A percentile compares a stretch with the other conserved stretches of the same genome.
Conservation (phyloP, 2,329 filamentous ascomycete species). For the Elsinoe ampelina region DNA sequence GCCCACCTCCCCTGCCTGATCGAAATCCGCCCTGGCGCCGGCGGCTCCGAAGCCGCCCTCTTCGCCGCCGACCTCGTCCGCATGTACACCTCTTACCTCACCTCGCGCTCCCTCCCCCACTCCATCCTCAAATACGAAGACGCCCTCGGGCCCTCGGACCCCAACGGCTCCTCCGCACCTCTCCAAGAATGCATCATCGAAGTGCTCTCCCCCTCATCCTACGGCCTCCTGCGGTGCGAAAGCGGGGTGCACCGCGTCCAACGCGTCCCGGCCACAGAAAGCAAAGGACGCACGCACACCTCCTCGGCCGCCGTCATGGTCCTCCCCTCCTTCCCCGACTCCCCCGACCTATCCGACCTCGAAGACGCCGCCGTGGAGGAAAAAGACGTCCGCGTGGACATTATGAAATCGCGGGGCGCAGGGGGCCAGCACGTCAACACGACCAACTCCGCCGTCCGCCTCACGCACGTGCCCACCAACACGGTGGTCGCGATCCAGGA, state of each 20-base stretch:
- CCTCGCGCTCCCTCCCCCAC: conserved; percentile 54
- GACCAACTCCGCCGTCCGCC: conserved; percentile 86
- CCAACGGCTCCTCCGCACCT: conserved; percentile 53
- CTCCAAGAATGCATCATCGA: conserved; percentile 84
- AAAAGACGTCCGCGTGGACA: conserved; percentile 71
- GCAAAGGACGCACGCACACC: conserved; percentile 84
- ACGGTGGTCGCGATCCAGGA: conserved; percentile 90
- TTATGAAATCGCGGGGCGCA: conserved; percentile 84
- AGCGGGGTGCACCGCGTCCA: conserved; percentile 94
- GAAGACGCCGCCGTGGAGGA: conserved; percentile 88
- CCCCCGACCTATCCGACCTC: conserved; percentile 50
- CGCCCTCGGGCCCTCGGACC: conserved; percentile 48
- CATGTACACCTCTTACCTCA: conserved; percentile 82
- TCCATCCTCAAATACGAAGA: conserved; percentile 72
- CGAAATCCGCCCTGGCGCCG: conserved; percentile 85
- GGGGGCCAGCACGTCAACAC: conserved; percentile 98
- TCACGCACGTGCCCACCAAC: conserved; percentile 83
- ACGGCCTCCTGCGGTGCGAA: conserved; percentile 73
- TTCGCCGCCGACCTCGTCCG: conserved; percentile 80
- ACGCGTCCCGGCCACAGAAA: conserved; percentile 83
- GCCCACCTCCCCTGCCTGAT: conserved; percentile 81
- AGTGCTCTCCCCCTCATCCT: conserved; percentile 65
- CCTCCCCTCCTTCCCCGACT: conserved; percentile 67
- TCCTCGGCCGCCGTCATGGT: conserved; percentile 89
- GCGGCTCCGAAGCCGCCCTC: conserved; percentile 80